Evolutionary conservation across 805 yeast genomes (phyloP), one percentile per base, ranked within the genome.

Genomic region (Torulaspora indica): DNA sequence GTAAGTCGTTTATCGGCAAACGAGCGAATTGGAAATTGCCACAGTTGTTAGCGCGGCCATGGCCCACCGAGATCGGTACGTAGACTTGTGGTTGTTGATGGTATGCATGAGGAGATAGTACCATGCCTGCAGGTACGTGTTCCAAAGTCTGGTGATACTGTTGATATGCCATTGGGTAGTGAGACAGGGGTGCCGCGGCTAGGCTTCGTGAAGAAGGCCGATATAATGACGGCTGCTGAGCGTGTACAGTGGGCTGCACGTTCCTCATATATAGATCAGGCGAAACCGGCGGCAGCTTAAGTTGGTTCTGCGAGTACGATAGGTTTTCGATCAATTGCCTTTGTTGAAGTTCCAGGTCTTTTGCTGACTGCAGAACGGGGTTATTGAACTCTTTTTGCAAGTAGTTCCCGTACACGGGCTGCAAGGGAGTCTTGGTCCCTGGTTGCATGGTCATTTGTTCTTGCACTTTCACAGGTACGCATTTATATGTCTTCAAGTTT

Each of bases 391-490:
- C 24, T 12, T 40, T 40, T 10, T 31, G 43, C 12, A 42, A 29
- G 6, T 39, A 39, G 3, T n/a, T n/a, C n/a, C n/a, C n/a, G n/a
- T n/a, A n/a, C n/a, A 37, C 41, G n/a, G 38, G 42, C 31, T 39
- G 43, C 13, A 37, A 41, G 15, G 41, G 43, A 10, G 43, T 24
- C 31, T 34, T 35, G 10, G 25, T 20, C 3, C 28, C 40, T 10
- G 35, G 43, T 7, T 32, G 39, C 24, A 43, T 4, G 13, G 24
- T 10, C 15, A 22, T 9, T 20, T 28, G 36, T 17, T 55, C 56
- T 38, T 53, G 57, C 15, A 58, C 46, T 38, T 53, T 54, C 4
- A 56, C 59, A 3, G 65, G 65, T 3, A 60, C 60, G 43, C 63
- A 59, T 33, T 53, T 57, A 49, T 55, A 60, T 8, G 57, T 49